Conservation (phyloP, 2,329 filamentous ascomycete species). For the Septoria petroselini region DNA sequence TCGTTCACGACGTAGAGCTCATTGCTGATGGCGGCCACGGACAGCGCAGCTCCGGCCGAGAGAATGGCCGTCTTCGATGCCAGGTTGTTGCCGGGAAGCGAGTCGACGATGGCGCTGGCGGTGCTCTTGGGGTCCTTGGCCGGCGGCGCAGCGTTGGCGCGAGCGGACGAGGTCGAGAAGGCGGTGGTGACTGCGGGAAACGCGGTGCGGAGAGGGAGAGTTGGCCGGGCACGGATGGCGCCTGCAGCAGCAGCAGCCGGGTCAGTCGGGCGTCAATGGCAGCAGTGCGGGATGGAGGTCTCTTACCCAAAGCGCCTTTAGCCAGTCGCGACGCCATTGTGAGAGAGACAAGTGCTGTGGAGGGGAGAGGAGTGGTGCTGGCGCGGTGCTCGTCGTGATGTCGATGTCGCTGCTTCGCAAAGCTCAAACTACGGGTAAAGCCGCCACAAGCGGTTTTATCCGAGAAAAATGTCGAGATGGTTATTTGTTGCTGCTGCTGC, state of each 20-base stretch:
- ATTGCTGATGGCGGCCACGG: constrained; percentile 95
- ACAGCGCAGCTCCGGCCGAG: constrained; percentile 84
- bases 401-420: constrained; percentile 12
- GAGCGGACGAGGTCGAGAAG: constrained; percentile 62
- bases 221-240: constrained; percentile 70
- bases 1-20: constrained; percentile 99
- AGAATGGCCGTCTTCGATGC: constrained; percentile 96
- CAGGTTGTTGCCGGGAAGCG: constrained; percentile 86
- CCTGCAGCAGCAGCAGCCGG: constrained; percentile 63
- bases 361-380: constrained; percentile 29
- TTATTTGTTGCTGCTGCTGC: not conserved
- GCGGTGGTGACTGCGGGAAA: constrained; percentile 69
- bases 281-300: not conserved
- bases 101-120: constrained; percentile 90
- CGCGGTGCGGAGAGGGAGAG: constrained; percentile 70
- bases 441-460: too few relatives aligned
- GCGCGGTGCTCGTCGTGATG: constrained; percentile 2
- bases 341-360: constrained; percentile 51
- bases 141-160: constrained; percentile 57
- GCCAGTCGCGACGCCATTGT: constrained; percentile 97
- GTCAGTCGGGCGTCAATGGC: constrained; percentile 34
- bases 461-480: not conserved
- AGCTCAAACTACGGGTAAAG: not conserved
- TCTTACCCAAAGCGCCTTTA: constrained; percentile 91
- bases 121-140: constrained; percentile 91